Evolutionary conservation across 208 protist species (phyloP).

Genomic region (Phytomonas sp.): DNA sequence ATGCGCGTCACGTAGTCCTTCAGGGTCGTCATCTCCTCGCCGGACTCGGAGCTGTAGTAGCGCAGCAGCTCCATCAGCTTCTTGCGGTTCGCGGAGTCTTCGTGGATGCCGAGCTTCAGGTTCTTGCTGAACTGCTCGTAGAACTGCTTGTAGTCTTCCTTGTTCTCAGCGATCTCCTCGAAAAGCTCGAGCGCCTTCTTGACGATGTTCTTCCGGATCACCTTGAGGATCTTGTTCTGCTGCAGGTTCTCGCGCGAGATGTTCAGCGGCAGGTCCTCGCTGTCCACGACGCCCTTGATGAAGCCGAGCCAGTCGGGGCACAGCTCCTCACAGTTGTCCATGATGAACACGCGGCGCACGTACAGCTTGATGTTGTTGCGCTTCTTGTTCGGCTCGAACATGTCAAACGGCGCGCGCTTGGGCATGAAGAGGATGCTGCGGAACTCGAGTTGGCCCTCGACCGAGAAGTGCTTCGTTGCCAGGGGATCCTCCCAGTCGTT

Average conservation of each 20-base stretch:
- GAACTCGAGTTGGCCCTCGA: constrained; percentile 97
- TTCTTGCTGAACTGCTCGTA: constrained; percentile 94
- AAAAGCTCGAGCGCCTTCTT: constrained; percentile 92
- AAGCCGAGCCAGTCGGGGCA: constrained; percentile 94
- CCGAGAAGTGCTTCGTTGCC: constrained; percentile 95
- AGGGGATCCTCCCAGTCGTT: constrained; percentile 93
- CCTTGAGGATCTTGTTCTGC: constrained; percentile 90
- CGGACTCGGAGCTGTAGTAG: constrained; percentile 84
- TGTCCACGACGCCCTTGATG: constrained; percentile 97
- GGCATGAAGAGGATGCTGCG: constrained; percentile 97
- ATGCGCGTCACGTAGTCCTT: constrained; percentile 92
- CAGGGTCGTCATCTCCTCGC: constrained; percentile 68
- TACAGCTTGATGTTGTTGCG: constrained; percentile 92
- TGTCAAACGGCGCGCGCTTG: constrained; percentile 63
- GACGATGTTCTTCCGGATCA: constrained; percentile 98
- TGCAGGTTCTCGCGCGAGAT: constrained; percentile 99
- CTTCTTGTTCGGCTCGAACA: constrained; percentile 79
- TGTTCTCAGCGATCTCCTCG: constrained; percentile 82
- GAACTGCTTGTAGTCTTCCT: constrained; percentile 87
- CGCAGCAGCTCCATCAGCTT: constrained; percentile 96
- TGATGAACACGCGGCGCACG: constrained; percentile 99
- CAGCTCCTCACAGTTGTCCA: constrained; percentile 94
- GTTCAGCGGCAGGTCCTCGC: constrained; percentile 99
- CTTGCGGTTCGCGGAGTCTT: constrained; percentile 95
- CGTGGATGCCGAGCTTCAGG: constrained; percentile 96